Evolutionary conservation across 1,284 basidiomycete species (phyloP).

Genomic region (Puccinia hordei): DNA sequence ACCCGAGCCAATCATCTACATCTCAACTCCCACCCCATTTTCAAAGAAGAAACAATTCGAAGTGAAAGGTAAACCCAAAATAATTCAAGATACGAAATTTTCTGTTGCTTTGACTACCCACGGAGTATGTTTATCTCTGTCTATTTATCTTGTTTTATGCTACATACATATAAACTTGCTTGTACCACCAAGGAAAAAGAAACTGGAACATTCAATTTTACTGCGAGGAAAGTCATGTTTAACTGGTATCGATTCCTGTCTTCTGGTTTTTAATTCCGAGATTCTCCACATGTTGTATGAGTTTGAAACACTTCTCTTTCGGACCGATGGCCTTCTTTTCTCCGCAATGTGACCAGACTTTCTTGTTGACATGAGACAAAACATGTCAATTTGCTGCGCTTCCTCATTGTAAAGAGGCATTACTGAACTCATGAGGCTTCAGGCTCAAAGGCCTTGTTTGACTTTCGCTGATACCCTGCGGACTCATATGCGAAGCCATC

Average conservation of each 20-base stretch:
- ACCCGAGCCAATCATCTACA: background rate
- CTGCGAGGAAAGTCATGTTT: background rate
- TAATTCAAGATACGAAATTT: background rate
- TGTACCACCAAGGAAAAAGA: background rate
- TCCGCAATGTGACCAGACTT: background rate
- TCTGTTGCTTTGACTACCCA: too few species aligned
- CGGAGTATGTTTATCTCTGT: background rate
- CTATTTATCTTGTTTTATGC: background rate
- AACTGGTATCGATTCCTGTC: too few species aligned
- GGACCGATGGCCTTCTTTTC: background rate
- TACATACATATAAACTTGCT: background rate
- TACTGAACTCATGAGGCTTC: background rate
- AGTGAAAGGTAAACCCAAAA: background rate
- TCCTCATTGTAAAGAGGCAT: background rate
- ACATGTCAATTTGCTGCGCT: background rate
- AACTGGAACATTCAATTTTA: background rate
- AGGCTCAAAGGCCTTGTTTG: background rate
- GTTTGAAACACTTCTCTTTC: background rate
- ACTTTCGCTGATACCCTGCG: background rate
- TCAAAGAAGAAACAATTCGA: background rate
- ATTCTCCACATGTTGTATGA: background rate
- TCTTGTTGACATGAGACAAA: background rate
- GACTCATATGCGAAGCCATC: background rate
- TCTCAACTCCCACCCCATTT: background rate
- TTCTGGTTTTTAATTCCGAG: too few species aligned